Base-by-base conservation (phyloP, 768 basidiomycete genomes). In the Hebeloma cylindrosporum region DNA sequence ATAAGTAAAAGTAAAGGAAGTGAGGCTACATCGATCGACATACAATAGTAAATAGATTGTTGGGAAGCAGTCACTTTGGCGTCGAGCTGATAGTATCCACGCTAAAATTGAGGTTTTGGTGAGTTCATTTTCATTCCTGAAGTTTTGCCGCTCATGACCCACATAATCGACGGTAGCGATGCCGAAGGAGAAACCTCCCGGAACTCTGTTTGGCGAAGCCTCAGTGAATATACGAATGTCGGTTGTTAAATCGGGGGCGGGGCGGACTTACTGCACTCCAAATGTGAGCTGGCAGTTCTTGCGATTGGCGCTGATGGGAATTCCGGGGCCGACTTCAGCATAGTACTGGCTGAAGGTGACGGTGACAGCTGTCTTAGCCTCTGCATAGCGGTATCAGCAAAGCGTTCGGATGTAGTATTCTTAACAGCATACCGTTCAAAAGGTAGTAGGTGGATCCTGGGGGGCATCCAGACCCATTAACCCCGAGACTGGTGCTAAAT, bases 41-140 rank as follows among this genome's bases (percentile, higher is more conserved):
- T 30, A 59, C 60, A 61, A 48, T 61, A 61, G 31, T 61, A 61
- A 29, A 53, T 57, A 9, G 60, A 54, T 37, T 58, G 51, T 29
- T 61, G 60, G 16, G 55, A 27, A 9, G 55, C 60, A 23, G 55
- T 58, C 2, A 61, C 60, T 21, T 48, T 48, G 21, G 31, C 38
- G 38, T 61, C 60, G 30, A 61, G 53, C 39, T 61, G 57, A 32
- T 61, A 58, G 45, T 56, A 61, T 9, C 60, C 55, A 23, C 53
- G 55, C 54, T 60, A 25, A 31, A 36, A 10, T 9, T 2, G 38
- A 29, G 11, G 40, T 33, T 32, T 22, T 25, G n/a, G 28, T 22
- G 23, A 27, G 11, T 3, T 18, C 11, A 13, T 7, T 8, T 7
- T 9, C 16, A 10, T 11, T 14, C 31, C 21, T 20, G 10, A 8